phyloP scores from a whole-genome alignment of 192 early-diverging fungal species.

The Lobosporangium transversale region DNA sequence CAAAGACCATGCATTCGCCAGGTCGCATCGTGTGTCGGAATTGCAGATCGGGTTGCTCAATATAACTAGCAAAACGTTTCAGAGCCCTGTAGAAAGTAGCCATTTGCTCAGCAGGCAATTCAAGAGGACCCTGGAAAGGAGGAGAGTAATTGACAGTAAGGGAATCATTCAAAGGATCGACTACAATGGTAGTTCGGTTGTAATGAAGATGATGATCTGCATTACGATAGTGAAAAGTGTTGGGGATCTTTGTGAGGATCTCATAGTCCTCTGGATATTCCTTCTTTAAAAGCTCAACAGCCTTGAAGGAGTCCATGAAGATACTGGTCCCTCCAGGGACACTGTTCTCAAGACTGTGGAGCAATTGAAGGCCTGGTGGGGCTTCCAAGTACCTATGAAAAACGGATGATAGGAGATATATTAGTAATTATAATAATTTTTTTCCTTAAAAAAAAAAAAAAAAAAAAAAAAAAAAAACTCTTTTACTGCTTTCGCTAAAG shows the following conservation, averaged over 20 bases:
- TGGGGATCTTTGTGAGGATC: constrained; percentile 64
- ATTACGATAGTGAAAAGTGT: constrained; percentile 86
- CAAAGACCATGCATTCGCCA: constrained; percentile 80
- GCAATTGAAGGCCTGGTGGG: constrained; percentile 83
- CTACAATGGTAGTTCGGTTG: constrained; percentile 71
- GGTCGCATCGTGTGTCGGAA: constrained; percentile 70
- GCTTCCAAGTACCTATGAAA: constrained; percentile 75
- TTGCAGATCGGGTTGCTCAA: constrained; percentile 65
- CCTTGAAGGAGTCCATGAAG: constrained; percentile 79
- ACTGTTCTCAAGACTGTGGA: constrained; percentile 81
- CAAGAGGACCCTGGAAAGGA: constrained; percentile 85
- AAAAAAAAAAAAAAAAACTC: neutral
- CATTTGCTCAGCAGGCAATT: constrained; percentile 53
- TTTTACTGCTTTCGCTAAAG: too few relatives aligned
- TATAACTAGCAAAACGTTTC: constrained; percentile 63
- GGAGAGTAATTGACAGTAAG: constrained; percentile 80
- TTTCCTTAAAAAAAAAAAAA: constrained; percentile 3
- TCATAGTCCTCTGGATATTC: constrained; percentile 68
- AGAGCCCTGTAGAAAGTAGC: constrained; percentile 74
- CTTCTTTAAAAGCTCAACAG: constrained; percentile 68
- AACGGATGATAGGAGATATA: too few relatives aligned
- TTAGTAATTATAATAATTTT: neutral
- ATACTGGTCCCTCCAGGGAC: constrained; percentile 78
- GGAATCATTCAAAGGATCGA: constrained; percentile 48
- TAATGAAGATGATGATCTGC: constrained; percentile 79